Evolutionary conservation across 352 stramenopile genomes (phyloP).

Genomic region (Peronospora farinosa): DNA sequence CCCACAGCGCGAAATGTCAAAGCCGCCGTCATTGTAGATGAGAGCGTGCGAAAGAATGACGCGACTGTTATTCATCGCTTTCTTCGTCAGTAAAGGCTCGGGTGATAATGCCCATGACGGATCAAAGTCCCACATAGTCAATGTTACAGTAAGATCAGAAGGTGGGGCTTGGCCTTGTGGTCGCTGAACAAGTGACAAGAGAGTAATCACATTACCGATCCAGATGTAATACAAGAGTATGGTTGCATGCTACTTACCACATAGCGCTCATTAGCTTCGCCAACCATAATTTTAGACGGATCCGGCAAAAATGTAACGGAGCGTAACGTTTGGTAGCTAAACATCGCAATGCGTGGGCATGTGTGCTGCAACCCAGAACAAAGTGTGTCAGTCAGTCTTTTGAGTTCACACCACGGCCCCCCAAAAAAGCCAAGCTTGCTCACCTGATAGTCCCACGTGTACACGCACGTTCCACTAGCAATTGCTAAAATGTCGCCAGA

Average conservation of each 20-base stretch:
- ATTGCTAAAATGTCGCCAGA: constrained; percentile 91
- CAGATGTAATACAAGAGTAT: background rate
- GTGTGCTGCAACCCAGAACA: constrained; percentile 44
- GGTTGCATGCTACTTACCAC: constrained; percentile 36
- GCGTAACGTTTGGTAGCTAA: constrained; percentile 86
- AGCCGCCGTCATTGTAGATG: constrained; percentile 97
- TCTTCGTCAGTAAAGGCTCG: constrained; percentile 66
- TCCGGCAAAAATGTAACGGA: constrained; percentile 92
- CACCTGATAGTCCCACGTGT: constrained; percentile 94
- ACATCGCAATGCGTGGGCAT: constrained; percentile 80
- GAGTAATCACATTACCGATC: constrained; percentile 1
- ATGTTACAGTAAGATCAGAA: constrained; percentile 89
- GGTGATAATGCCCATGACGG: constrained; percentile 65
- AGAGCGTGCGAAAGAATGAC: constrained; percentile 88
- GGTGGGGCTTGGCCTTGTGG: constrained; percentile 65
- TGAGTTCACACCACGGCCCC: background rate
- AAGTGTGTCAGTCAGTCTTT: constrained; percentile 2
- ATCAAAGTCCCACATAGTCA: constrained; percentile 94
- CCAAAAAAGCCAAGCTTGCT: constrained; percentile 27
- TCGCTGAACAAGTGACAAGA: constrained; percentile 30
- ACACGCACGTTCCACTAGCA: constrained; percentile 90
- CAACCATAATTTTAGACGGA: constrained; percentile 90
- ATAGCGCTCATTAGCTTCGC: constrained; percentile 89
- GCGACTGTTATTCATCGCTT: constrained; percentile 81
- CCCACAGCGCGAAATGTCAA: constrained; percentile 94